Base-by-base conservation (phyloP, 257 asterid species). In the Misopates orontium region DNA sequence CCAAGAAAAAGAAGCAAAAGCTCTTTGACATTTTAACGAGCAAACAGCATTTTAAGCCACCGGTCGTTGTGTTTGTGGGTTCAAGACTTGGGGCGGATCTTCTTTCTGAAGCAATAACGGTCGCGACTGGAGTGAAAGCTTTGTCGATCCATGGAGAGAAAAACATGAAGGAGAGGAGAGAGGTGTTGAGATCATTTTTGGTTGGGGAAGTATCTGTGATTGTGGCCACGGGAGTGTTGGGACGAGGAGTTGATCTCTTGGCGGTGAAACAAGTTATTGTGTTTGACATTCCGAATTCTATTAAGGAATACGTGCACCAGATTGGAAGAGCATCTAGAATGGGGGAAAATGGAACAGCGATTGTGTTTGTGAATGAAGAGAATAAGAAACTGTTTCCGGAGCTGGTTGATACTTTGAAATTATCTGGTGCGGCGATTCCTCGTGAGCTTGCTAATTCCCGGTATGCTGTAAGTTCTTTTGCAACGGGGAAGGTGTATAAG, bases 281-380 rank as follows among this genome's bases (percentile, higher is more conserved):
- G 73, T 92, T 92, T 76, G 98, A 92, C 80, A 78, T 92, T 81
- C 97, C 98, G 8, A 92, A 81, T 75, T 89, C 96, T 41, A 85
- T 89, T 58, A 84, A 83, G 72, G 98, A 92, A 76, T 89, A 89
- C 14, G 93, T 92, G 64, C 98, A 92, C 75, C 96, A 85, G 82
- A 81, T 89, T 66, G 98, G 98, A 51, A 85, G 98, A 78, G 97
- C 96, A 21, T 91, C 98, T 16, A 85, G 96, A 77, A 80, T 89
- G 89, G 95, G 93, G 36, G 88, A 85, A 82, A 87, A 83, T 68
- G 98, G 97, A 39, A 67, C 75, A 5, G 82, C 97, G 8, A 68
- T 85, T 28, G 89, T 83, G 70, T 87, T 92, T 82, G 88, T 87
- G 1, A 89, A 87, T 71, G 98, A 87, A 74, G 98, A 89, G 81